Conservation (phyloP, 768 basidiomycete species). For the Termitomyces sp. region DNA sequence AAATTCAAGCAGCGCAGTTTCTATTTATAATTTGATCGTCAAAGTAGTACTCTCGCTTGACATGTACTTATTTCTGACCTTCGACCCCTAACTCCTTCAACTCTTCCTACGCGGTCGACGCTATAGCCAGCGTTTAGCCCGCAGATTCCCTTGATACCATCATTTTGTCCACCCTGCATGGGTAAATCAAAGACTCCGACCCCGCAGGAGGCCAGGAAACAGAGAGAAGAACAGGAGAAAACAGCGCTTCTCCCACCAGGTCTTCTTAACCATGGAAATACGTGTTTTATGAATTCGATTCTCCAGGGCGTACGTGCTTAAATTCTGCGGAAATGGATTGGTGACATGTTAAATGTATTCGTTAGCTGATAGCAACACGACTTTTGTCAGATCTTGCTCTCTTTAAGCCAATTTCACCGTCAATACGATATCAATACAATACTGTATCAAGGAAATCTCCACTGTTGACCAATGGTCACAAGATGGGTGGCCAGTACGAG, state of each 20-base stretch:
- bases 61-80: slow-evolving; percentile 4
- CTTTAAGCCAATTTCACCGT: slow-evolving; percentile 44
- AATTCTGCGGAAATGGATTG: not conserved
- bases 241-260: slow-evolving; percentile 66
- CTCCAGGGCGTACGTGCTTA: slow-evolving; percentile 70
- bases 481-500: slow-evolving; percentile 46
- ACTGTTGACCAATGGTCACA: slow-evolving; percentile 63
- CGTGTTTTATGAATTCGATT: slow-evolving; percentile 96
- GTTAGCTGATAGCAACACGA: slow-evolving; percentile 62
- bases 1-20: not conserved
- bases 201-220: slow-evolving; percentile 59
- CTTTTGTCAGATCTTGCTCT: slow-evolving; percentile 53
- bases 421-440: slow-evolving; percentile 33
- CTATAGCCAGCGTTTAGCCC: not conserved
- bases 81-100: slow-evolving; percentile 2
- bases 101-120: not conserved
- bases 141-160: not conserved
- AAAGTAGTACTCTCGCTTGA: not conserved
- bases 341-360: slow-evolving; percentile 3
- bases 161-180: slow-evolving; percentile 26
- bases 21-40: slow-evolving; percentile 5
- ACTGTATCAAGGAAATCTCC: slow-evolving; percentile 54
- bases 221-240: slow-evolving; percentile 59
- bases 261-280: slow-evolving; percentile 78
- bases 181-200: slow-evolving; percentile 50